Conservation (phyloP, 2,329 filamentous ascomycete species). For the Ascochyta lentis region DNA sequence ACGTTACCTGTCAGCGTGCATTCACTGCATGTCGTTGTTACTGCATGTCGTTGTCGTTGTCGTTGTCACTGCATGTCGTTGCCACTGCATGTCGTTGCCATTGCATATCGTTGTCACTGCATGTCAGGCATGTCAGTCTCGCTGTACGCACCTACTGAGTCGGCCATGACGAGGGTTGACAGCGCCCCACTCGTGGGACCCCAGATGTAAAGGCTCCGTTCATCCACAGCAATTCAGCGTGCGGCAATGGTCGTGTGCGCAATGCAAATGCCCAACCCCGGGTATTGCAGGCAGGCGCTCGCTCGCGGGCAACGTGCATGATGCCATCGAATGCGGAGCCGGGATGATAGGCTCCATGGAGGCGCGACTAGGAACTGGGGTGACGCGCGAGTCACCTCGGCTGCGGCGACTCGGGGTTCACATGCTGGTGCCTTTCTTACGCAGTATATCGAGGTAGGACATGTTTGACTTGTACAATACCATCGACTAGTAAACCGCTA, state of each 20-base stretch:
- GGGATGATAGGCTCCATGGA: conserved; percentile 8
- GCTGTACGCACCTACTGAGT: conserved; percentile 50
- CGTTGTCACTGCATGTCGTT: not conserved
- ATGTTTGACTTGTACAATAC: no score
- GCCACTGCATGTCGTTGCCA: not conserved
- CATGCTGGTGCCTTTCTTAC: no score
- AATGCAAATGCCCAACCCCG: not conserved
- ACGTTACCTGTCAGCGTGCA: conserved; percentile 7
- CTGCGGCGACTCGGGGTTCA: conserved; percentile 1
- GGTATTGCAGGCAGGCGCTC: not conserved
- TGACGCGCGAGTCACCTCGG: conserved; percentile 6
- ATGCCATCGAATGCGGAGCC: conserved; percentile 24
- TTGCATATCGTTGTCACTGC: no score
- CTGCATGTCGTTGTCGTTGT: no score
- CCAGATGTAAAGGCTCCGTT: conserved; percentile 20
- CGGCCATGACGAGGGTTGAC: conserved; percentile 44
- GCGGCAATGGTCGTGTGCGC: not conserved
- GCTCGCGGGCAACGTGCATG: conserved; percentile 19
- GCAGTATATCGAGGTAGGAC: no score
- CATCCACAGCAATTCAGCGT: conserved; percentile 16
- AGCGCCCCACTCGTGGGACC: conserved; percentile 19
- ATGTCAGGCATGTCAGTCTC: not conserved
- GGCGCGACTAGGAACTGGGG: conserved; percentile 9
- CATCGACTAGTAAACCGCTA: no score
- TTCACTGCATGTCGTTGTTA: not conserved